Percentiles rank a stretch among this genome's conserved stretches.
Evolutionary conservation across 441 rosid species (phyloP).

Genomic region (Isatis lusitanica): DNA sequence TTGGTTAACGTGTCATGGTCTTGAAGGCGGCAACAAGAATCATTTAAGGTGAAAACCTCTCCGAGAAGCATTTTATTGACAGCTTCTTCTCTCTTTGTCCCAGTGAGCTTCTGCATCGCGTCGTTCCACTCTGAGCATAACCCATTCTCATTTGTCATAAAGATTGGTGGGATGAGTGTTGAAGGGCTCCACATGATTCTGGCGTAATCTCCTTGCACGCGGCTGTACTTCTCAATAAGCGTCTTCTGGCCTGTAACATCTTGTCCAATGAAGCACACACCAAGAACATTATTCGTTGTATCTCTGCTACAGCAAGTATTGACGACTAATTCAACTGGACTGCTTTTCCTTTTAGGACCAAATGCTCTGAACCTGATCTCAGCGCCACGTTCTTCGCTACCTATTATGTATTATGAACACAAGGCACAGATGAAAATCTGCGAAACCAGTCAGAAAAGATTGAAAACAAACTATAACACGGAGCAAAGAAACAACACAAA

Average conservation of each 20-base stretch:
- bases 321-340: constrained; percentile 58
- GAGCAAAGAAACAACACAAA: constrained; percentile 2
- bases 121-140: constrained; percentile 79
- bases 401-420: constrained; percentile 43
- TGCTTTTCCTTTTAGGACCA: constrained; percentile 46
- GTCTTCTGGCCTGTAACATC: constrained; percentile 68
- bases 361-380: constrained; percentile 67
- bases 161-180: constrained; percentile 81
- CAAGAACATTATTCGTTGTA: constrained; percentile 51
- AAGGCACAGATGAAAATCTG: constrained; percentile 34
- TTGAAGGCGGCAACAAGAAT: constrained; percentile 64
- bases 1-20: constrained; percentile 67
- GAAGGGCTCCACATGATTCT: constrained; percentile 69
- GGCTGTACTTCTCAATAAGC: constrained; percentile 56
- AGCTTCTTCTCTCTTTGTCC: constrained; percentile 73
- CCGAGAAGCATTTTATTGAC: constrained; percentile 64
- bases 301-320: constrained; percentile 82
- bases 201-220: constrained; percentile 69
- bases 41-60: constrained; percentile 65
- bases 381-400: constrained; percentile 64
- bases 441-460: constrained; percentile 6
- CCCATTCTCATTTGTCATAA: constrained; percentile 68
- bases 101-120: constrained; percentile 81
- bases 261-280: constrained; percentile 85
- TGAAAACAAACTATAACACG: constrained; percentile 6